Evolutionary conservation across 768 basidiomycete genomes (phyloP).

Genomic region (Xerocomellus dryophilus): DNA sequence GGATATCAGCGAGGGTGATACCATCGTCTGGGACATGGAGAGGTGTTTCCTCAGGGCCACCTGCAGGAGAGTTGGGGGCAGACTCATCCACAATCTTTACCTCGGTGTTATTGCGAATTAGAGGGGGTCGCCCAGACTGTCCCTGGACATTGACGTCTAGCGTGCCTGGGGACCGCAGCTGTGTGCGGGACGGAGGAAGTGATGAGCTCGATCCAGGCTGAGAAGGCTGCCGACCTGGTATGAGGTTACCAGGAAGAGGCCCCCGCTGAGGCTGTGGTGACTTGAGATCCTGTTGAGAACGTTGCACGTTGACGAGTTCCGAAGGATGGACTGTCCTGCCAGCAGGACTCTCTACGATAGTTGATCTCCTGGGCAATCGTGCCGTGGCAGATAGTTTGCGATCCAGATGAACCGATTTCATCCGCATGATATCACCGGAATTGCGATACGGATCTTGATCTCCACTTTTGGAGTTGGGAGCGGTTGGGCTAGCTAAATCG

Average conservation of each 20-base stretch:
- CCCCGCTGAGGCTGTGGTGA: constrained; percentile 41
- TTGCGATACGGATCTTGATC: constrained; percentile 81
- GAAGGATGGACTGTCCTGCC: constrained; percentile 80
- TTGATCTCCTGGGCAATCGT: constrained; percentile 87
- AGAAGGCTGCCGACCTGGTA: constrained; percentile 36
- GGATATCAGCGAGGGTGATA: constrained; percentile 92
- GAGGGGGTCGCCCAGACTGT: constrained; percentile 58
- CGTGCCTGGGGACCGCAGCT: constrained; percentile 39
- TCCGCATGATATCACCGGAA: constrained; percentile 86
- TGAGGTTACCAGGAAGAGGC: constrained; percentile 34
- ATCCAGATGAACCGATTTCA: constrained; percentile 93
- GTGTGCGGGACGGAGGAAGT: constrained; percentile 35
- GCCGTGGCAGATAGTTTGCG: constrained; percentile 95
- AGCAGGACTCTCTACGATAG: constrained; percentile 91
- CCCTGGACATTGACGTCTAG: constrained; percentile 39
- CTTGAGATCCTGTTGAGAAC: constrained; percentile 40
- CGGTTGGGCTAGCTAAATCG: constrained; percentile 27
- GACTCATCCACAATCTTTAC: constrained; percentile 88
- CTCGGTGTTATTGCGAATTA: constrained; percentile 77
- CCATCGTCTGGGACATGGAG: constrained; percentile 62
- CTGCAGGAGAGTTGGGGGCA: constrained; percentile 66
- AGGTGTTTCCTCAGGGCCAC: constrained; percentile 41
- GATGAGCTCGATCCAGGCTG: constrained; percentile 31
- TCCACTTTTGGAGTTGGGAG: constrained; percentile 33
- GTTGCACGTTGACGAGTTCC: constrained; percentile 50